Conservation (phyloP, 1,139 yeast genomes). For the Yamadazyma dushanensis region DNA sequence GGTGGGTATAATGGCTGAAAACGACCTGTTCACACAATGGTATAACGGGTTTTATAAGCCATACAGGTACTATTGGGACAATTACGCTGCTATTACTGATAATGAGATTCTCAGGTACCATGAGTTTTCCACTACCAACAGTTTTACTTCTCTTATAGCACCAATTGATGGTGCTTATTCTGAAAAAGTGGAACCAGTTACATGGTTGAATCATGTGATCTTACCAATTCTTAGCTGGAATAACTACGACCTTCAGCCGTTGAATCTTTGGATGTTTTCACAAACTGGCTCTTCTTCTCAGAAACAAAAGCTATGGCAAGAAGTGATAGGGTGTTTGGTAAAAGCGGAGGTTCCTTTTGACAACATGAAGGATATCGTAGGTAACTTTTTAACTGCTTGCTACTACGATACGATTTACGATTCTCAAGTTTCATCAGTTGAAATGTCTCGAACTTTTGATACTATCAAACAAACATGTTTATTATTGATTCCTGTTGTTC, state of each 20-base stretch:
- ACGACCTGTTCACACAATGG: constrained; percentile 29
- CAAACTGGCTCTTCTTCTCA: constrained; percentile 17
- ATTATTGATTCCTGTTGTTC: constrained; percentile 14
- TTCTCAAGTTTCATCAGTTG: constrained; percentile 24
- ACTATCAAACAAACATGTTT: constrained; percentile 26
- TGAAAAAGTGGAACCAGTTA: constrained; percentile 16
- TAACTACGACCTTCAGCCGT: constrained; percentile 23
- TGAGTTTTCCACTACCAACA: constrained; percentile 17
- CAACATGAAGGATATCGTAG: constrained; percentile 18
- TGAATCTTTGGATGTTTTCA: constrained; percentile 28
- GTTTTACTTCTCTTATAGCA: constrained; percentile 23
- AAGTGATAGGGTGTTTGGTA: constrained; percentile 20
- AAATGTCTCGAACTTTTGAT: constrained; percentile 31
- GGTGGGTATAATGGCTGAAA: constrained; percentile 7
- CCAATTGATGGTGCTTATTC: constrained; percentile 22
- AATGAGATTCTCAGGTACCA: constrained; percentile 11
- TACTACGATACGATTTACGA: constrained; percentile 25
- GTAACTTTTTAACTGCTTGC: constrained; percentile 25
- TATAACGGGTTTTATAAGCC: constrained; percentile 28
- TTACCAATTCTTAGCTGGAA: constrained; percentile 29
- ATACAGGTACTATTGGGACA: constrained; percentile 31
- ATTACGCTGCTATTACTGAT: constrained; percentile 21
- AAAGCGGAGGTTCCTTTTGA: constrained; percentile 14
- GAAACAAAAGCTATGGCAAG: constrained; percentile 24
- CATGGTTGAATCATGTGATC: constrained; percentile 32